These are phyloP conservation scores for Podospora bellae-mahoneyi DNA, from an alignment of 495 filamentous ascomycete species.

Conservation along the genomic window DNA sequence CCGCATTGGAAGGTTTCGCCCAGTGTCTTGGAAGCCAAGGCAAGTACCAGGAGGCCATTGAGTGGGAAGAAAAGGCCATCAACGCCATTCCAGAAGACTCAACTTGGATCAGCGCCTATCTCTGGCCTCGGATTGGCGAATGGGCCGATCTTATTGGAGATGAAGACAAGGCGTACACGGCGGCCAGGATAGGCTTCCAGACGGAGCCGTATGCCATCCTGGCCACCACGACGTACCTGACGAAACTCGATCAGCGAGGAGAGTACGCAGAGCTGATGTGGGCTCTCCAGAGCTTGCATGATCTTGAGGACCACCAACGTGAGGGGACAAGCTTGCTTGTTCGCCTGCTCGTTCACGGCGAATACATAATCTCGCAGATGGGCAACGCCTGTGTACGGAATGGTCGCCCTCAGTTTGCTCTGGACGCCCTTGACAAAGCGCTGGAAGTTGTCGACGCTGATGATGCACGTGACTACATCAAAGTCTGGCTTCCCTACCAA, in stretches of 20 bases:
- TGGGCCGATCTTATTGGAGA: conserved; percentile 7
- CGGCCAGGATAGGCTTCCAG: conserved; percentile 6
- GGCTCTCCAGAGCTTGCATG: conserved; percentile 4
- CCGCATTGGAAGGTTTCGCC: conserved; percentile 14
- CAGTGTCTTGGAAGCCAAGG: conserved; percentile 7
- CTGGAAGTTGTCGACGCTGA: conserved; percentile 12
- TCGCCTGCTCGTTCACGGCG: conserved; percentile 2
- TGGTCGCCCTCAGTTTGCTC: conserved; percentile 13
- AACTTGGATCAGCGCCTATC: conserved; percentile 8
- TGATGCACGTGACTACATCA: background rate
- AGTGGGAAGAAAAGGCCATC: conserved; percentile 20
- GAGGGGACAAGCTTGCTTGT: background rate
- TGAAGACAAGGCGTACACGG: conserved; percentile 1
- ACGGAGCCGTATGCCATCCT: background rate
- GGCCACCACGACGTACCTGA: conserved; percentile 8
- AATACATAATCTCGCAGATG: background rate
- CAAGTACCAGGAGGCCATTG: conserved; percentile 6
- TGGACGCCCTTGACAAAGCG: conserved; percentile 14
- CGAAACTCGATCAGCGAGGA: background rate
- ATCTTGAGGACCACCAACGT: background rate
- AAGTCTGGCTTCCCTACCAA: conserved; percentile 14
- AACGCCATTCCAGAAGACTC: conserved; percentile 8
- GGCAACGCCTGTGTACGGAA: conserved; percentile 10
- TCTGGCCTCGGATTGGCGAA: conserved; percentile 12
- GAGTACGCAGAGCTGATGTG: background rate